Percentiles rank a stretch among this genome's conserved stretches.
These are phyloP conservation scores for Priceomyces haplophilus DNA, from an alignment of 805 yeast genomes.

Conservation along the genomic window DNA sequence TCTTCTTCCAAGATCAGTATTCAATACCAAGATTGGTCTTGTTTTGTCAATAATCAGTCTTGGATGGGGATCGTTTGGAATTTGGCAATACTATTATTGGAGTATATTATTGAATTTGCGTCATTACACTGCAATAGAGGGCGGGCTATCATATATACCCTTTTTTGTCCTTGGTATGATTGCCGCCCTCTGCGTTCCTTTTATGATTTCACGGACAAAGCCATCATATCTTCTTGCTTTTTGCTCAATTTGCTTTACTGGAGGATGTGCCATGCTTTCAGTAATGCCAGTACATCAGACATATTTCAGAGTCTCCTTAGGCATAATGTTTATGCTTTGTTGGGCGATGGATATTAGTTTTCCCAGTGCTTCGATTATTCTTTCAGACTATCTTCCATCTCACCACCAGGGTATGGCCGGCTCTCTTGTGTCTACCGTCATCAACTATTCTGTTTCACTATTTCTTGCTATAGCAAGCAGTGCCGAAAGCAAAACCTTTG, in stretches of 20 bases:
- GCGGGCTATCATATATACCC: slow-evolving; percentile 41
- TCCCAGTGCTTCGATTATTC: slow-evolving; percentile 67
- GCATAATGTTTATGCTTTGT: slow-evolving; percentile 52
- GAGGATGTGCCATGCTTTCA: slow-evolving; percentile 53
- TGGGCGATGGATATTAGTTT: slow-evolving; percentile 80
- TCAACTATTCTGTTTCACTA: slow-evolving; percentile 70
- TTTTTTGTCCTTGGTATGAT: slow-evolving; percentile 51
- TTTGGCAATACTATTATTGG: slow-evolving; percentile 67
- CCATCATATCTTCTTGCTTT: slow-evolving; percentile 50
- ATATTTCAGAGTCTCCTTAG: slow-evolving; percentile 57
- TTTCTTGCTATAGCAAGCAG: slow-evolving; percentile 71
- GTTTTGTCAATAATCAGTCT: slow-evolving; percentile 50
- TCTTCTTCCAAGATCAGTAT: slow-evolving; percentile 49
- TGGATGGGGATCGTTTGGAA: slow-evolving; percentile 80
- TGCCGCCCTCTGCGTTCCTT: slow-evolving; percentile 54
- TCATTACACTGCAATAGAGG: slow-evolving; percentile 34
- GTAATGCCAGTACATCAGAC: slow-evolving; percentile 57
- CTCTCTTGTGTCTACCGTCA: slow-evolving; percentile 64
- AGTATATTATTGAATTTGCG: slow-evolving; percentile 49
- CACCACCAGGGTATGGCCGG: slow-evolving; percentile 78
- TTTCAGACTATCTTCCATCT: slow-evolving; percentile 57
- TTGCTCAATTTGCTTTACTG: slow-evolving; percentile 52
- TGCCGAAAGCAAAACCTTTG: slow-evolving; percentile 41
- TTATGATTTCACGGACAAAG: slow-evolving; percentile 42
- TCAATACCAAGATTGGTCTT: slow-evolving; percentile 44